Base-by-base conservation (phyloP, 306 rosid species). In the Pueraria montana region DNA sequence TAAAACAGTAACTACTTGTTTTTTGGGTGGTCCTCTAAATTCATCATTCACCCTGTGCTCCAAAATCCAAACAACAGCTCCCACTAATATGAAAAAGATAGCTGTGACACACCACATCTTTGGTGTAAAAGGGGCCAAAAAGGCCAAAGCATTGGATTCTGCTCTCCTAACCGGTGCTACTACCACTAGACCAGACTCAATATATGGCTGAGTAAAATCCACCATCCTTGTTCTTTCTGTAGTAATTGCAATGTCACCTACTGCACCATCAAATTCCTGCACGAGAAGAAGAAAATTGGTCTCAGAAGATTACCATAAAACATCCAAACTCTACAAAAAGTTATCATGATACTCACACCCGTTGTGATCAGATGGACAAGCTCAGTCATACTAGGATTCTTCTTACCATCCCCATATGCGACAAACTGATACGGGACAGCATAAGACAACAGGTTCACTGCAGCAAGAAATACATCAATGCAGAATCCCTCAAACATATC, bases 21-120 rank as follows among this genome's bases (percentile, higher is more conserved):
- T 88, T 82, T 64, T 94, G 3, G 99, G 99, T 84, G 99, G 97
- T 58, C 99, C 99, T 14, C 99, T 93, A 67, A 96, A 96, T 0
- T 94, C 97, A 82, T 92, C 97, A 53, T 96, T 96, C 77, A 76
- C 86, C 81, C 98, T 89, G 83, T 96, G 99, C 91, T 96, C 99
- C 88, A 96, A 87, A 80, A 94, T 86, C 99, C 99, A 96, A 84
- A 96, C 88, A 75, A 85, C 97, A 48, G 92, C 89, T 85, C 99
- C 99, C 14, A 94, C 84, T 49, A 91, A 26, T 45, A 96, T 82
- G 87, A 96, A 94, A 85, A 88, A 92, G 34, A 59, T 6, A 52
- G 97, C 99, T 4, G 97, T 96, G 77, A 89, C 86, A 26, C 78
- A 32, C 99, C 99, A 96, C 99, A 96, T 88, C 64, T 1, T 66